Evolutionary conservation across 108 stramenopile species (phyloP), one percentile per base, ranked within the genome.

Genomic region (Nannochloropsis oceanica): DNA sequence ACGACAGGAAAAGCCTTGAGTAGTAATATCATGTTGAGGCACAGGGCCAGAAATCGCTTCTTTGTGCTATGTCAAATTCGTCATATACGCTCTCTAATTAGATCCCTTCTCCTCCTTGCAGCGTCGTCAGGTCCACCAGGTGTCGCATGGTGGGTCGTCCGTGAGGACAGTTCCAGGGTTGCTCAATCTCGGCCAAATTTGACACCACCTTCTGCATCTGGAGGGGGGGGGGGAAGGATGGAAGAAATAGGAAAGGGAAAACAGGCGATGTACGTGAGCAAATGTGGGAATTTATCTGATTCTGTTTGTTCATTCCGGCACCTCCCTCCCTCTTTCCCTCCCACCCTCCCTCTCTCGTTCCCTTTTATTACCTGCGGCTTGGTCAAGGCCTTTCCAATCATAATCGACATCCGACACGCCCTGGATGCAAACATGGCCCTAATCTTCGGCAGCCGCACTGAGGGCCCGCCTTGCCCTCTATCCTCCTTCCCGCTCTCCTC

Each of bases 401-500:
- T 98, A 50, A 98, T 94, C 84, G 93, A 89, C 44, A 87, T 90
- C 13, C 97, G 92, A 87, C 97, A 98, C 27, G 97, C 96, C 8
- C 97, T 90, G 82, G 91, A 94, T 43, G 97, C 97, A 92, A 97
- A 97, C 95, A 98, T 96, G 82, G 96, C 94, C 44, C 96, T 93
- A 25, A 96, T 94, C 90, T 98, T 98, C 25, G 96, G 96, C 13
- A 98, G 92, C 22, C 95, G 85, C 25, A 88, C 85, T n/a, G 82
- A 27, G 18, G 82, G 43, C 20, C 34, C 22, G 25, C 26, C 80
- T 80, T 80, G 25, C 24, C 25, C 80, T 26, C 59, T 10, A 2
- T 94, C 95, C 82, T 95, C 94, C 18, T 92, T 92, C 13, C 94
- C 95, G 59, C 59, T 10, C 34, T 34, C 34, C 34, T 34, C 34